Conservation (phyloP, 1,284 basidiomycete genomes). For the Peniophora sp. region DNA sequence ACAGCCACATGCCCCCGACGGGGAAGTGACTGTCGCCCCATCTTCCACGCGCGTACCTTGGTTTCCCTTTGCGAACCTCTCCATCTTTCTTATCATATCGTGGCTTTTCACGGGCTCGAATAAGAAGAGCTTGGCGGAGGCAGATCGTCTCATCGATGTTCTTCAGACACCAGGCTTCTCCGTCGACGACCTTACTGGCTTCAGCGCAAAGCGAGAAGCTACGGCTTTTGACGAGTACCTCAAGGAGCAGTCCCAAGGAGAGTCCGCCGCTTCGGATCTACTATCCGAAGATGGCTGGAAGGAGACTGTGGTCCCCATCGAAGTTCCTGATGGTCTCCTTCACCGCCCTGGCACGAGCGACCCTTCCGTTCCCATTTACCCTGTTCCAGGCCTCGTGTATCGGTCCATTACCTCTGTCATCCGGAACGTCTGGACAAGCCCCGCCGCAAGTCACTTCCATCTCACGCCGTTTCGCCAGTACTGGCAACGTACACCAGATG, state of each 20-base stretch:
- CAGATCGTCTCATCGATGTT: constrained; percentile 15
- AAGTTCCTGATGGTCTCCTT: constrained; percentile 6
- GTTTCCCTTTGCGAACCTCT: not conserved
- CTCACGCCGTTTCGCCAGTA: constrained; percentile 8
- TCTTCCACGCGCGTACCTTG: not conserved
- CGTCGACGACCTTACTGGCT: constrained; percentile 7
- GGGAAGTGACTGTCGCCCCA: not conserved
- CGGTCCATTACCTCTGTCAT: constrained; percentile 10
- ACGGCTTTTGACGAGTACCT: constrained; percentile 4
- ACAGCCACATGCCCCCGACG: not conserved
- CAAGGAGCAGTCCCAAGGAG: not conserved
- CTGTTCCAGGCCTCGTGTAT: constrained; percentile 7
- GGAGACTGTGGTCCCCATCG: constrained; percentile 8
- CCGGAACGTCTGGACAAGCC: constrained; percentile 5
- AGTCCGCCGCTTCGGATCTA: not conserved
- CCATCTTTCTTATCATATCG: constrained; percentile 10
- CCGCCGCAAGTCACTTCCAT: constrained; percentile 2
- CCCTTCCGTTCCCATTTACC: constrained; percentile 3
- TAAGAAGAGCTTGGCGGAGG: constrained; percentile 10
- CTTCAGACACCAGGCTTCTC: constrained; percentile 12
- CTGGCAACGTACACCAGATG: not conserved
- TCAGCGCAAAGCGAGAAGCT: constrained; percentile 8
- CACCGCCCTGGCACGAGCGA: not conserved
- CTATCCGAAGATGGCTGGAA: constrained; percentile 11
- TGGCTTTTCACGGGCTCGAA: constrained; percentile 6